Percentiles rank a stretch among this genome's conserved stretches.
These are phyloP conservation scores for Cnidoscolus chayamansa DNA, from an alignment of 441 rosid species.

Conservation along the genomic window DNA sequence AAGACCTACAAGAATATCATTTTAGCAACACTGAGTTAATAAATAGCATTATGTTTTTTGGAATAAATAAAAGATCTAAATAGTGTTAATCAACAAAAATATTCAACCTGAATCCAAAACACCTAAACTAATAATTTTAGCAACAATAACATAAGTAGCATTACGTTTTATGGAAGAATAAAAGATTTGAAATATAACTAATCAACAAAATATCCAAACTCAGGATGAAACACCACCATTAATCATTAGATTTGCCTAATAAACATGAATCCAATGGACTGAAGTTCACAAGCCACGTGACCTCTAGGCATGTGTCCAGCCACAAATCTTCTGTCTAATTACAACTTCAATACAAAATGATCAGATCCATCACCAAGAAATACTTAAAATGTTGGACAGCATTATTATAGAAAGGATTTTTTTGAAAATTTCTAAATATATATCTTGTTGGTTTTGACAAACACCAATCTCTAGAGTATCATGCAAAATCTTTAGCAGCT, in stretches of 20 bases:
- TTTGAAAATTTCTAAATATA: background rate
- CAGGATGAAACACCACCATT: background rate
- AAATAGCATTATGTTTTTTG: background rate
- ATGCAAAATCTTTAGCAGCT: too few relatives aligned
- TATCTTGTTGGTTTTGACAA: too few relatives aligned
- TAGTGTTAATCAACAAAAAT: background rate
- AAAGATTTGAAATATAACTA: background rate
- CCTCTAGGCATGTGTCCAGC: background rate
- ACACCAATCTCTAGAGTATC: background rate
- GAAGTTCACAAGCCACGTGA: background rate
- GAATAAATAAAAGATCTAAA: background rate
- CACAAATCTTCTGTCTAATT: background rate
- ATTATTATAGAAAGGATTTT: background rate
- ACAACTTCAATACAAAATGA: background rate
- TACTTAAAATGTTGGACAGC: background rate
- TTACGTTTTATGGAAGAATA: background rate
- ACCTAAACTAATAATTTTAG: background rate
- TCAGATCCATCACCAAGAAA: background rate
- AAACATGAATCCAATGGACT: background rate
- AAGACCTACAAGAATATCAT: background rate
- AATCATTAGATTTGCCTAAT: background rate
- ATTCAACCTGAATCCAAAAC: background rate
- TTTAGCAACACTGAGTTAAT: too few relatives aligned
- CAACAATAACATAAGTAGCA: too few relatives aligned
- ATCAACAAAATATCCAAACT: conserved; percentile 1